These are phyloP conservation scores for Euclidium syriacum DNA, from an alignment of 345 rosid species.

Conservation along the genomic window DNA sequence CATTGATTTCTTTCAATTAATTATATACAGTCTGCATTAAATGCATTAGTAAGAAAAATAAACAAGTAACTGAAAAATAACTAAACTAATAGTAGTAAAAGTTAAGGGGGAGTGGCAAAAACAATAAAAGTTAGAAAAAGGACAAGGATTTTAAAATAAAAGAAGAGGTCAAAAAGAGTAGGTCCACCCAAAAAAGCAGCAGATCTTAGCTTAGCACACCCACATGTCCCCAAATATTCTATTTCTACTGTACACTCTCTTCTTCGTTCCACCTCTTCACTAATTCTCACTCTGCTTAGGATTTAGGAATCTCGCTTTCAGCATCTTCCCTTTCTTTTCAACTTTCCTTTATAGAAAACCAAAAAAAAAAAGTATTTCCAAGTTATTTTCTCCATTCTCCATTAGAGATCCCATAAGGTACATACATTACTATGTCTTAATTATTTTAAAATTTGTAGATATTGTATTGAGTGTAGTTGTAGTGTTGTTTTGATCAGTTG, in stretches of 20 bases:
- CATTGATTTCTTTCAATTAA: slow-evolving; percentile 19
- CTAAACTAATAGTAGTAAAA: not conserved
- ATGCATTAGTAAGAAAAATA: slow-evolving; percentile 2
- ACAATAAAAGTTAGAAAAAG: not conserved
- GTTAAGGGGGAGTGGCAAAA: slow-evolving; percentile 11
- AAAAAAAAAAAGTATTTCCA: not conserved
- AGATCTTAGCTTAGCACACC: slow-evolving; percentile 31
- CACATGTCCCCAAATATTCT: slow-evolving; percentile 35
- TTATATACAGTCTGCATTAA: slow-evolving; percentile 21
- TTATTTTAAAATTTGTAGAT: not conserved
- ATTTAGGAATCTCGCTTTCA: slow-evolving; percentile 19
- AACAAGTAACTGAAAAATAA: not conserved
- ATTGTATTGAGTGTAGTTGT: slow-evolving; percentile 20
- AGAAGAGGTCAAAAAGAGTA: slow-evolving; percentile 33
- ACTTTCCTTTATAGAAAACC: not conserved
- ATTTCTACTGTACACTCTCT: slow-evolving; percentile 36
- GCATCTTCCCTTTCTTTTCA: slow-evolving; percentile 5
- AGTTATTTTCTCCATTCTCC: slow-evolving; percentile 1
- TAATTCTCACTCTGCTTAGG: slow-evolving; percentile 16
- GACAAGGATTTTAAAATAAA: slow-evolving; percentile 3
- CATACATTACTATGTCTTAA: slow-evolving; percentile 6
- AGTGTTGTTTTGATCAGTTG: slow-evolving; percentile 21
- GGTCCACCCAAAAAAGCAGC: slow-evolving; percentile 25
- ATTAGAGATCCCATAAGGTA: slow-evolving; percentile 25
- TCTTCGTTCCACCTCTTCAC: slow-evolving; percentile 18